Evolutionary conservation across 2,329 filamentous ascomycete genomes (phyloP).

Genomic region (Fusarium tricinctum): DNA sequence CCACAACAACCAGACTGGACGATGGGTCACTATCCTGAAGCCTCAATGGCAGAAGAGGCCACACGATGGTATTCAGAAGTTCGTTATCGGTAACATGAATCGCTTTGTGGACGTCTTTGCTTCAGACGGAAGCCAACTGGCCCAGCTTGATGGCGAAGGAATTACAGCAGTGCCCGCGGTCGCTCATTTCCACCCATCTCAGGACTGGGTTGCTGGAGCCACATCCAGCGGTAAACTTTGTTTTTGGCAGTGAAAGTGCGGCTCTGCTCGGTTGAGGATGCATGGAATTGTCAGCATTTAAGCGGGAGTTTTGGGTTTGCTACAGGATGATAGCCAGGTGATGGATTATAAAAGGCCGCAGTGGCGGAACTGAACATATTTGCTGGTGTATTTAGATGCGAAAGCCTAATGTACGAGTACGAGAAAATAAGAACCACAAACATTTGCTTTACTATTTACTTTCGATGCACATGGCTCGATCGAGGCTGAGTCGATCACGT

Average conservation of each 20-base stretch:
- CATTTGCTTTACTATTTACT: slow-evolving; percentile 10
- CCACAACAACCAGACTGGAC: slow-evolving; percentile 96
- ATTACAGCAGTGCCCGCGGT: slow-evolving; percentile 97
- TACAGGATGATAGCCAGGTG: slow-evolving; percentile 5
- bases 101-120: slow-evolving; percentile 94
- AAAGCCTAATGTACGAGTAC: slow-evolving; percentile 19
- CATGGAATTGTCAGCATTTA: slow-evolving; percentile 20
- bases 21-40: slow-evolving; percentile 89
- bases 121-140: slow-evolving; percentile 85
- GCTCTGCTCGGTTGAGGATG: background rate
- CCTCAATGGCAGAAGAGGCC: slow-evolving; percentile 91
- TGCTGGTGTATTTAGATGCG: background rate
- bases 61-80: slow-evolving; percentile 83
- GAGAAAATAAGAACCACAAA: slow-evolving; percentile 1
- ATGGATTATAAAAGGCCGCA: slow-evolving; percentile 14
- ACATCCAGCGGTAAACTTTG: slow-evolving; percentile 94
- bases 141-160: slow-evolving; percentile 87
- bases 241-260: slow-evolving; percentile 79
- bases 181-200: slow-evolving; percentile 86
- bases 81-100: slow-evolving; percentile 97
- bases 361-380: slow-evolving; percentile 12
- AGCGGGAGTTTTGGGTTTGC: slow-evolving; percentile 42
- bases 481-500: slow-evolving; percentile 35
- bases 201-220: slow-evolving; percentile 93
- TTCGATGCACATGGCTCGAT: slow-evolving; percentile 5